These are phyloP conservation scores for Tolypocladium ophioglossoides DNA, from an alignment of 2,329 filamentous ascomycete species.

Conservation along the genomic window DNA sequence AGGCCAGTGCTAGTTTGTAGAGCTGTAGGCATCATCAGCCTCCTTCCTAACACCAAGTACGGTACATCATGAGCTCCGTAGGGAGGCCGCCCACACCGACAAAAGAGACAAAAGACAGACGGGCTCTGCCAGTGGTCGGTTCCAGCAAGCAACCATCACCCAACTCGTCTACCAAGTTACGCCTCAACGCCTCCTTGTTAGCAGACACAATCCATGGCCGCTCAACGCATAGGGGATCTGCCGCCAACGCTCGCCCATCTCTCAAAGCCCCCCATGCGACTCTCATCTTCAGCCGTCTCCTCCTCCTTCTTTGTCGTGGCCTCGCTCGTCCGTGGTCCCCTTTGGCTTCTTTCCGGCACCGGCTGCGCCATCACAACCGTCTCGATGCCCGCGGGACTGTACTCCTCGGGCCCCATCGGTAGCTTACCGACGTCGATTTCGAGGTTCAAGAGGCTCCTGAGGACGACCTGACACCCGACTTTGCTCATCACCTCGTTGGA, in stretches of 20 bases:
- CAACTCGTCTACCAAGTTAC: too few relatives aligned
- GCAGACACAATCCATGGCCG: not conserved
- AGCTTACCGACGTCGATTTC: slow-evolving; percentile 76
- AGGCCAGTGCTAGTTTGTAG: too few relatives aligned
- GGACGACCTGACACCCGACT: slow-evolving; percentile 70
- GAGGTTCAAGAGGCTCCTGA: slow-evolving; percentile 63
- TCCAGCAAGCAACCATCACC: too few relatives aligned
- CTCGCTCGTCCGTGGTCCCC: not conserved
- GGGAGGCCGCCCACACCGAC: too few relatives aligned
- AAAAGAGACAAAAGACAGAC: too few relatives aligned
- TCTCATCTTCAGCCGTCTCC: slow-evolving; percentile 3
- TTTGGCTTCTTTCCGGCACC: slow-evolving; percentile 31
- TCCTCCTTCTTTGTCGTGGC: slow-evolving; percentile 1
- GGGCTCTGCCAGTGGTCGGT: too few relatives aligned
- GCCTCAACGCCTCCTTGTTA: too few relatives aligned
- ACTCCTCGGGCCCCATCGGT: slow-evolving; percentile 72
- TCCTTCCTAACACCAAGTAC: too few relatives aligned
- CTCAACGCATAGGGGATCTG: not conserved
- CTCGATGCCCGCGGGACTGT: slow-evolving; percentile 62
- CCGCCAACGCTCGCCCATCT: slow-evolving; percentile 5
- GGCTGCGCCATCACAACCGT: slow-evolving; percentile 68
- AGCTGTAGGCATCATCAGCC: too few relatives aligned
- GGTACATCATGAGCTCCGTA: too few relatives aligned
- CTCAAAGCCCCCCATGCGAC: slow-evolving; percentile 15
- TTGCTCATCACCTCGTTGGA: slow-evolving; percentile 91